phyloP scores from a whole-genome alignment of 805 yeast species.

The Barnettozyma siamensis region DNA sequence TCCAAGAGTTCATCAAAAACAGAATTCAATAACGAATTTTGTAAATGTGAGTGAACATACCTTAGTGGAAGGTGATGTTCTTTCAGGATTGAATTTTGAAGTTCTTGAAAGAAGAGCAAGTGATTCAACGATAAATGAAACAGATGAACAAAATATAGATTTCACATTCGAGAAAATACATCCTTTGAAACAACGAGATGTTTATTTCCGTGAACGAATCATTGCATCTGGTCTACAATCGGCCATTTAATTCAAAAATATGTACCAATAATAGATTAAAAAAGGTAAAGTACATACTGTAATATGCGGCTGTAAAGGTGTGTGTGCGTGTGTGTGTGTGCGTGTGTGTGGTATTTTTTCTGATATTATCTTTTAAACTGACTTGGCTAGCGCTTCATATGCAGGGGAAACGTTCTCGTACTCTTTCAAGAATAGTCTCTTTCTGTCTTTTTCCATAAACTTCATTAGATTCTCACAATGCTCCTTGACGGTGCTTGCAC shows the following conservation, averaged over 20 bases:
- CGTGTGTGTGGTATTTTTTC: no score
- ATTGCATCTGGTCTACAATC: no score
- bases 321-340: no score
- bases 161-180: conserved; percentile 21
- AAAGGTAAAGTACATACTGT: no score
- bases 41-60: conserved; percentile 17
- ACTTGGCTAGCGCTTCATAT: conserved; percentile 34
- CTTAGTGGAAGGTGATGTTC: conserved; percentile 9
- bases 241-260: no score
- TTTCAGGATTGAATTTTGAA: not conserved
- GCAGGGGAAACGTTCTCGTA: conserved; percentile 49
- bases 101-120: conserved; percentile 16
- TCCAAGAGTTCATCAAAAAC: conserved; percentile 10
- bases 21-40: conserved; percentile 15
- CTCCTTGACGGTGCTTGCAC: conserved; percentile 48
- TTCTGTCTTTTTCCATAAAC: conserved; percentile 43
- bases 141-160: conserved; percentile 7
- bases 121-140: conserved; percentile 17
- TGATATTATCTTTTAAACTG: conserved; percentile 4
- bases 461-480: conserved; percentile 50
- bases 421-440: conserved; percentile 30
- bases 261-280: no score
- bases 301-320: no score
- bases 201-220: not conserved
- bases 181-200: conserved; percentile 12